Evolutionary conservation across 306 rosid species (phyloP).

Genomic region (Dryas drummondii): DNA sequence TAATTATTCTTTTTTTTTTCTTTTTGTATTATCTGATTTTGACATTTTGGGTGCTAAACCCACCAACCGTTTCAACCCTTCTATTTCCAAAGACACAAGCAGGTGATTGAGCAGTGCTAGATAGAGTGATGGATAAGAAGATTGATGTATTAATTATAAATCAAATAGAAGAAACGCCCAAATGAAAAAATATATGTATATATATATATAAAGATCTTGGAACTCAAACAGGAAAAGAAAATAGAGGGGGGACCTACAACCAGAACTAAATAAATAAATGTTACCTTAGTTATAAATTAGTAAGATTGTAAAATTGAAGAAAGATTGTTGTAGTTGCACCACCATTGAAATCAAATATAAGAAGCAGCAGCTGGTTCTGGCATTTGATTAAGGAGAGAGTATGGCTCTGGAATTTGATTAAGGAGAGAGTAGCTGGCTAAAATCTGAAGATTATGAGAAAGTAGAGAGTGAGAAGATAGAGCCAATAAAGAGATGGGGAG

Average conservation of each 20-base stretch:
- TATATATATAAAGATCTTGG: background rate
- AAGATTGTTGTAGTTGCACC: conserved; percentile 44
- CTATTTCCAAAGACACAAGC: conserved; percentile 35
- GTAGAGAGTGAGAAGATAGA: conserved; percentile 1
- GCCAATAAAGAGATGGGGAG: too few species aligned
- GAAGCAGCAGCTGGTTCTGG: conserved; percentile 5
- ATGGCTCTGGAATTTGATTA: conserved; percentile 28
- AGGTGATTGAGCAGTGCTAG: conserved; percentile 23
- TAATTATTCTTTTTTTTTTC: conserved; percentile 21
- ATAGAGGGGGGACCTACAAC: conserved; percentile 39
- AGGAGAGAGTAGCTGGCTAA: conserved; percentile 1
- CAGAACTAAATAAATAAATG: conserved; percentile 18
- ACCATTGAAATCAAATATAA: background rate
- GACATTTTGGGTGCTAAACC: conserved; percentile 56
- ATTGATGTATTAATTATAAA: background rate
- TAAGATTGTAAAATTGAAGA: conserved; percentile 28
- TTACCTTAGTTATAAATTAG: conserved; percentile 29
- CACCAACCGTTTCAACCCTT: conserved; percentile 51
- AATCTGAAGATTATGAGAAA: conserved; percentile 8
- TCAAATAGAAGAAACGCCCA: background rate
- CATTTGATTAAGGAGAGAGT: conserved; percentile 29
- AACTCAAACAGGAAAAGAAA: conserved; percentile 17
- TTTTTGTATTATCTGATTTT: conserved; percentile 30
- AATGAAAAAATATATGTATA: too few species aligned
- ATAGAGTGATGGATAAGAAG: conserved; percentile 7